Base-by-base conservation (phyloP, 495 filamentous ascomycete species). In the Aspergillus hancockii region DNA sequence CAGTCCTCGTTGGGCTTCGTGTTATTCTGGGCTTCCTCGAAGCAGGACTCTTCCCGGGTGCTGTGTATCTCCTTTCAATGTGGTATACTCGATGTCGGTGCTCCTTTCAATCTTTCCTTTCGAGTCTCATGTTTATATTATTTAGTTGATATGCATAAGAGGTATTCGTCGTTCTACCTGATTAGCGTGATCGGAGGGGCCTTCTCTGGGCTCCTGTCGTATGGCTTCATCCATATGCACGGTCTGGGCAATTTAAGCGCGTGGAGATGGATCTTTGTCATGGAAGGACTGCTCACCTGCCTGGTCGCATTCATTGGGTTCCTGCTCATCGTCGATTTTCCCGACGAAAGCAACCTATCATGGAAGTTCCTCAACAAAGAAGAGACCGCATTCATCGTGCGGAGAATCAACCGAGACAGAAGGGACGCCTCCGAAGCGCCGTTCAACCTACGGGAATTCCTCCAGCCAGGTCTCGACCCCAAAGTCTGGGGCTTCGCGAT, bases 181-280 rank as follows among this genome's bases (percentile, higher is more conserved):
- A 21, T 68, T 13, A 72, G 84, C 46, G 79, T 79, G 13, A 65
- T 83, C 4, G 82, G 83, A 13, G 74, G 77, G 28, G 34, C 34
- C 1, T 83, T 84, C 66, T 71, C 74, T 0, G 83, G 84, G 55
- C 82, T 88, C 49, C 62, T 87, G 22, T 81, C 84, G n/a, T 86
- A 79, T 49, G 84, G 82, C 8, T 67, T 86, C 41, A 78, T 79
- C 69, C 77, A 82, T 54, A 77, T 84, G 75, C 57, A 68, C 8
- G 77, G 78, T 3, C 57, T 76, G 0, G 68, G 59, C 16, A 72
- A 72, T 1, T 64, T 79, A n/a, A 65, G 63, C 23, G 83, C 84
- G 16, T 87, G 85, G 85, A 67, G 79, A 52, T 85, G 81, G 81
- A 79, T 78, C 47, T 83, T 84, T 64, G 76, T 85, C 59, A 81